Evolutionary conservation across 495 filamentous ascomycete genomes (phyloP).

Genomic region (Penicillium robsamsonii): DNA sequence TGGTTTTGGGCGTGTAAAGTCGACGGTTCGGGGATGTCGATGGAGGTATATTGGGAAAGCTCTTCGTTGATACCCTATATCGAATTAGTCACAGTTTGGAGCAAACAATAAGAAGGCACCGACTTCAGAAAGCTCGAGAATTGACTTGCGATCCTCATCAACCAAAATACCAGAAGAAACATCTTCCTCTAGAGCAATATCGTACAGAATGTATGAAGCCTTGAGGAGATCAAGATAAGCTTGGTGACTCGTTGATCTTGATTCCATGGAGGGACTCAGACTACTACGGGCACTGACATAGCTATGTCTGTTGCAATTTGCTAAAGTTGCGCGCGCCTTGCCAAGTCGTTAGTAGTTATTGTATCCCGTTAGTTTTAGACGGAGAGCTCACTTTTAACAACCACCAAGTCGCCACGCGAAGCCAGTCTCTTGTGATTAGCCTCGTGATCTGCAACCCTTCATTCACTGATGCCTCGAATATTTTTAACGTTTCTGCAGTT

Average conservation of each 20-base stretch:
- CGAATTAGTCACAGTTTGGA: neutral
- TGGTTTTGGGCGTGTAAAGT: conserved; percentile 28
- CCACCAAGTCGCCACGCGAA: conserved; percentile 47
- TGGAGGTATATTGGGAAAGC: conserved; percentile 30
- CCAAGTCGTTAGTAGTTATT: neutral
- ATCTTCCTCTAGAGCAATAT: conserved; percentile 33
- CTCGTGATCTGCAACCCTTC: conserved; percentile 28
- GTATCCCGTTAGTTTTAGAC: neutral
- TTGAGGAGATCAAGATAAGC: conserved; percentile 45
- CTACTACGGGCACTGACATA: conserved; percentile 26
- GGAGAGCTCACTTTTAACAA: conserved; percentile 36
- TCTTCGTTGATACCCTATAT: conserved; percentile 38
- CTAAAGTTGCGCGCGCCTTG: conserved; percentile 26
- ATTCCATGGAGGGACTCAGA: conserved; percentile 27
- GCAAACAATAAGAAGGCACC: neutral
- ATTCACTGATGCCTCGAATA: conserved; percentile 25
- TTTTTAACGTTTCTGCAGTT: conserved; percentile 21
- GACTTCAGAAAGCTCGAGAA: conserved; percentile 41
- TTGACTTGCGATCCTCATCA: conserved; percentile 41
- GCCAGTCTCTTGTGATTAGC: conserved; percentile 37
- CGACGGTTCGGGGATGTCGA: conserved; percentile 31
- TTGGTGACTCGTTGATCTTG: conserved; percentile 28
- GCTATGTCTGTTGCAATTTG: conserved; percentile 28
- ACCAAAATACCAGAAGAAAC: conserved; percentile 25
- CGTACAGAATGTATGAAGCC: conserved; percentile 44